A percentile compares a stretch with the other conserved stretches of the same genome.
phyloP scores from a whole-genome alignment of 345 rosid genomes.

The Geranium rotundifolium region DNA sequence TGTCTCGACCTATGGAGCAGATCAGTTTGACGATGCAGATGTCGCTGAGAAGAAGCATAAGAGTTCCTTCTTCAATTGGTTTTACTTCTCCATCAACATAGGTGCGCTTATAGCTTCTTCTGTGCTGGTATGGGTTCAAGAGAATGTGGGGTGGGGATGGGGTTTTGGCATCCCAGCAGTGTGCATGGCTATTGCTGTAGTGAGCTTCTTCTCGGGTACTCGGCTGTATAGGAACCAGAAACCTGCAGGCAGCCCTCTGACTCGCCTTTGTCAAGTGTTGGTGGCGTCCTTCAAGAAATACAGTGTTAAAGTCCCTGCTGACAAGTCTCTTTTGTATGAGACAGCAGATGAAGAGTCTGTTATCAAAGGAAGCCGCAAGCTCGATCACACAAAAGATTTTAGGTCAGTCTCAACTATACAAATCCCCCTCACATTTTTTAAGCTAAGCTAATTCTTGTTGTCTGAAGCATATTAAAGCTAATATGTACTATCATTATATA shows the following conservation, averaged over 20 bases:
- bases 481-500: too few relatives aligned
- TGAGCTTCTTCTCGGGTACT: slow-evolving; percentile 24
- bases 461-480: too few relatives aligned
- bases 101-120: slow-evolving; percentile 27
- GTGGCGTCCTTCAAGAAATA: slow-evolving; percentile 26
- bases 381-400: slow-evolving; percentile 23
- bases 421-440: too few relatives aligned
- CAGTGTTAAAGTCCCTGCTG: slow-evolving; percentile 21
- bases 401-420: slow-evolving; percentile 9
- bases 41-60: slow-evolving; percentile 25
- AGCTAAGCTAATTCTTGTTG: too few relatives aligned
- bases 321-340: slow-evolving; percentile 27
- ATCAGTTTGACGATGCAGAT: slow-evolving; percentile 31
- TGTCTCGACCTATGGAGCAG: slow-evolving; percentile 33
- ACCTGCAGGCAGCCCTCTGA: slow-evolving; percentile 35
- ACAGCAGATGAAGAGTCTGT: slow-evolving; percentile 21
- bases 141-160: slow-evolving; percentile 28
- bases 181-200: slow-evolving; percentile 29
- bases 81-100: slow-evolving; percentile 24
- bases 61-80: too few relatives aligned
- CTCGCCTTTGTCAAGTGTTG: slow-evolving; percentile 21
- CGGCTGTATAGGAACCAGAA: slow-evolving; percentile 25
- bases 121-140: slow-evolving; percentile 25
- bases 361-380: slow-evolving; percentile 36
- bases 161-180: slow-evolving; percentile 33